Evolutionary conservation across 495 filamentous ascomycete species (phyloP).

Genomic region (Trichoderma erinaceum): DNA sequence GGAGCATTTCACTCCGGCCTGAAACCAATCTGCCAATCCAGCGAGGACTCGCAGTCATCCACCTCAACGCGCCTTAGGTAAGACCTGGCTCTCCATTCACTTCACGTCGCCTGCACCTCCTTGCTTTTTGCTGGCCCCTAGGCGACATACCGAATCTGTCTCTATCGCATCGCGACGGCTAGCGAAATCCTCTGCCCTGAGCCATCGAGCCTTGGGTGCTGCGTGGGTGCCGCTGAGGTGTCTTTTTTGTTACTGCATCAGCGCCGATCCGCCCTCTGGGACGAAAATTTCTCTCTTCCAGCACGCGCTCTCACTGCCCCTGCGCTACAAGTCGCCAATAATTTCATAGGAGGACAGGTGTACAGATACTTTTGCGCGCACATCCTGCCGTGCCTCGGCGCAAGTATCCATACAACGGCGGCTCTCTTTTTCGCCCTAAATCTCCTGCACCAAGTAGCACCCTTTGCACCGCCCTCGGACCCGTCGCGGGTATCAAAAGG

Average conservation of each 20-base stretch:
- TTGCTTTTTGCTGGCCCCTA: slow-evolving; percentile 4
- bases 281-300: slow-evolving; percentile 13
- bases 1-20: slow-evolving; percentile 8
- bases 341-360: not conserved
- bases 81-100: slow-evolving; percentile 17
- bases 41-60: slow-evolving; percentile 16
- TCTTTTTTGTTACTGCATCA: not conserved
- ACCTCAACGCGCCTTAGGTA: slow-evolving; percentile 18
- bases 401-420: slow-evolving; percentile 1
- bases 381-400: not conserved
- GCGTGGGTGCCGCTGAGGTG: slow-evolving; percentile 11
- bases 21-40: slow-evolving; percentile 13
- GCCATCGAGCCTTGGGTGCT: not conserved
- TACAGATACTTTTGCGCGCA: not conserved
- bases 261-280: slow-evolving; percentile 5
- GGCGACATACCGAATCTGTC: slow-evolving; percentile 10
- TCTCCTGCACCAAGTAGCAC: not conserved
- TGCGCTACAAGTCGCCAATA: slow-evolving; percentile 7
- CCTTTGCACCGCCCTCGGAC: not conserved
- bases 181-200: not conserved
- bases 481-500: slow-evolving; percentile 6
- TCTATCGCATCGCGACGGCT: slow-evolving; percentile 13
- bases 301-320: slow-evolving; percentile 12
- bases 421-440: not conserved
- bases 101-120: slow-evolving; percentile 13